Percentiles rank a stretch among this genome's conserved stretches.
These are phyloP conservation scores for Kwoniella sp. DNA, from an alignment of 768 basidiomycete genomes.

Conservation along the genomic window DNA sequence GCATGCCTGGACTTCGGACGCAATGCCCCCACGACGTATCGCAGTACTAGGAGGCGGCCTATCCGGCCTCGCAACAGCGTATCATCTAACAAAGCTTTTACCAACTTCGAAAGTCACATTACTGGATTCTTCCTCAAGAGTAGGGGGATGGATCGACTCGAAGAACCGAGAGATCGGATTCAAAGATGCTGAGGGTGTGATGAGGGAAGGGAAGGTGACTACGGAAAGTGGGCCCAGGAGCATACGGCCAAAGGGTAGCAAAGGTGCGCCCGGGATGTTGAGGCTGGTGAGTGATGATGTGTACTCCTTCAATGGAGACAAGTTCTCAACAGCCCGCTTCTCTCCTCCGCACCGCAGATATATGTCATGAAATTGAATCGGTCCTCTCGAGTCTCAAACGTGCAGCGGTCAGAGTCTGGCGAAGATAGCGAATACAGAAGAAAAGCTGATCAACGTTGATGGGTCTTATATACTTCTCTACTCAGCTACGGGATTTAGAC, in stretches of 20 bases:
- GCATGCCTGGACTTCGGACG: too few species aligned
- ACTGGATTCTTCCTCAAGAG: slow-evolving; percentile 65
- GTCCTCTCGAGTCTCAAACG: too few species aligned
- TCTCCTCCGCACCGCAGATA: too few species aligned
- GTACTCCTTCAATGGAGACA: too few species aligned
- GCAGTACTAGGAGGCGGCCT: slow-evolving; percentile 60
- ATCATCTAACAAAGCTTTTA: slow-evolving; percentile 37
- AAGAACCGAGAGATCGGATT: slow-evolving; percentile 53
- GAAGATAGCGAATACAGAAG: not conserved
- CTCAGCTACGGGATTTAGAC: slow-evolving; percentile 74
- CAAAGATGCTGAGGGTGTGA: slow-evolving; percentile 30
- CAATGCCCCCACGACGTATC: slow-evolving; percentile 29
- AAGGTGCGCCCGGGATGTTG: slow-evolving; percentile 65
- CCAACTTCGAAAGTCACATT: slow-evolving; percentile 63
- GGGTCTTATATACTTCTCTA: slow-evolving; percentile 5
- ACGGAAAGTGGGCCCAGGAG: slow-evolving; percentile 88
- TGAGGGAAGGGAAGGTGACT: slow-evolving; percentile 59
- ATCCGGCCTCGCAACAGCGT: slow-evolving; percentile 63
- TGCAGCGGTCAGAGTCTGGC: too few species aligned
- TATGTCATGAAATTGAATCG: too few species aligned
- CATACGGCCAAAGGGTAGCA: slow-evolving; percentile 68
- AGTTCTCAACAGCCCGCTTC: too few species aligned
- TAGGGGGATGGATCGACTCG: slow-evolving; percentile 85
- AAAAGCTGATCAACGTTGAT: slow-evolving; percentile 25
- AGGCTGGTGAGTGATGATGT: slow-evolving; percentile 67